Evolutionary conservation across 2,329 filamentous ascomycete species (phyloP), one percentile per base, ranked within the genome.

Genomic region (Teratosphaeria zuluensis): DNA sequence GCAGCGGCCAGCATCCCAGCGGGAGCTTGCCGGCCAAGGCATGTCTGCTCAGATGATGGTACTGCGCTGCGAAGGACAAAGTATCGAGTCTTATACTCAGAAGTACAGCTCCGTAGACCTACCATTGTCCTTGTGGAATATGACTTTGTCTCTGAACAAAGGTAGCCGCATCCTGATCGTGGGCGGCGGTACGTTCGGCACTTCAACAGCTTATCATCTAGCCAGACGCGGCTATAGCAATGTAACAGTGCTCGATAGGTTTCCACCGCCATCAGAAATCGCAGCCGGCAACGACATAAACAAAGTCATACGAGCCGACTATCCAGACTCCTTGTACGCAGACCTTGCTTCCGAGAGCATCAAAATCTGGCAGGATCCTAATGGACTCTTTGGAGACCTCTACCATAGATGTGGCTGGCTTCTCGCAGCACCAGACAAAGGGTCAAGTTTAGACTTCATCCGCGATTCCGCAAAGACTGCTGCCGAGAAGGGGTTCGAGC

Each of bases 271-370:
- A 1, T 78, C 76, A 4, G 68, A 70, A 7, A 76, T 77, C 56
- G 74, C 76, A 12, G 76, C 77, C 4, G 77, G 76, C 28, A 78
- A 78, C 67, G 77, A 79, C 62, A 68, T 79, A 38, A 78, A 78
- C 61, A 78, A 79, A 57, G 83, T 84, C 62, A 76, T 84, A 57
- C 78, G 81, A 46, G 79, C 84, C 38, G 91, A 96, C 77, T 96
- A 96, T 69, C 84, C 87, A 5, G 84, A 90, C 68, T 76, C 82
- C 0, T 81, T 84, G 19, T 95, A 95, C 72, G 82, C 89, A 7
- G 76, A 78, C 9, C 82, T 96, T 51, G 89, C 85, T 6, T 79
- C 81, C 9, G 76, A 81, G 24, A 89, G 89, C 2, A 86, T 88
- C 66, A 71, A 77, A 14, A 76, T 80, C 69, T 91, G 84, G 87